These are phyloP conservation scores for Irineochytrium annulatum DNA, from an alignment of 192 early-diverging fungal species.

Conservation along the genomic window DNA sequence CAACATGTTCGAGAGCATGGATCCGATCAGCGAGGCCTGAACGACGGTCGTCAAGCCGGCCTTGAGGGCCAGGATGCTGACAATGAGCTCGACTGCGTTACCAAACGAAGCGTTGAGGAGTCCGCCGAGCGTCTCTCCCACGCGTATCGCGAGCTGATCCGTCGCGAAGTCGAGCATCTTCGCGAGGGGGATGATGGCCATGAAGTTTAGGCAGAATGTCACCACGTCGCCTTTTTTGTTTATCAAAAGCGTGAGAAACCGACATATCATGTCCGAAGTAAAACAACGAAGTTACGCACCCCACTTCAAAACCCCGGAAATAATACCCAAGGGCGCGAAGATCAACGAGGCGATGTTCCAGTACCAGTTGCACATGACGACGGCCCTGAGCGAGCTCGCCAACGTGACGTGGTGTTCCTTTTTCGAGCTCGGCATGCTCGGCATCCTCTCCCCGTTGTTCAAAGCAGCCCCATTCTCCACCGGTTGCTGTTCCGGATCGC, in stretches of 20 bases:
- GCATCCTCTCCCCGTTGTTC: too few relatives aligned
- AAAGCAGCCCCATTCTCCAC: too few relatives aligned
- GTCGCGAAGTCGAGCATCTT: slow-evolving; percentile 85
- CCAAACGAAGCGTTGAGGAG: slow-evolving; percentile 78
- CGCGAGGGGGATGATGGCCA: slow-evolving; percentile 85
- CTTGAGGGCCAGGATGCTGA: slow-evolving; percentile 76
- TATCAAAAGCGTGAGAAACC: too few relatives aligned
- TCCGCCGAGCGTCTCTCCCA: slow-evolving; percentile 60
- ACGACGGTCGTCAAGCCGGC: slow-evolving; percentile 78
- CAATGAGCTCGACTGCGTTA: slow-evolving; percentile 76
- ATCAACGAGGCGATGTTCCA: slow-evolving; percentile 62
- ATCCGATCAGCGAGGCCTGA: slow-evolving; percentile 84
- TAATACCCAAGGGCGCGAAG: slow-evolving; percentile 77
- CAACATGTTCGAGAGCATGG: slow-evolving; percentile 83
- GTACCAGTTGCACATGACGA: slow-evolving; percentile 10
- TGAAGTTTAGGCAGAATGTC: slow-evolving; percentile 78
- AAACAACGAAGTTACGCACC: too few relatives aligned
- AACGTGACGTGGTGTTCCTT: slow-evolving; percentile 12
- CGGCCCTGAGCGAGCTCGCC: slow-evolving; percentile 13
- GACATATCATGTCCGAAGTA: too few relatives aligned
- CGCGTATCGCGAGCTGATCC: slow-evolving; percentile 55
- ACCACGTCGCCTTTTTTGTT: too few relatives aligned
- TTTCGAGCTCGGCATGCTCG: too few relatives aligned
- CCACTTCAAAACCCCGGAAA: slow-evolving; percentile 63
- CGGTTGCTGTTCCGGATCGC: too few relatives aligned